Conservation (phyloP, 805 yeast species). For the Suhomyces pyralidae region DNA sequence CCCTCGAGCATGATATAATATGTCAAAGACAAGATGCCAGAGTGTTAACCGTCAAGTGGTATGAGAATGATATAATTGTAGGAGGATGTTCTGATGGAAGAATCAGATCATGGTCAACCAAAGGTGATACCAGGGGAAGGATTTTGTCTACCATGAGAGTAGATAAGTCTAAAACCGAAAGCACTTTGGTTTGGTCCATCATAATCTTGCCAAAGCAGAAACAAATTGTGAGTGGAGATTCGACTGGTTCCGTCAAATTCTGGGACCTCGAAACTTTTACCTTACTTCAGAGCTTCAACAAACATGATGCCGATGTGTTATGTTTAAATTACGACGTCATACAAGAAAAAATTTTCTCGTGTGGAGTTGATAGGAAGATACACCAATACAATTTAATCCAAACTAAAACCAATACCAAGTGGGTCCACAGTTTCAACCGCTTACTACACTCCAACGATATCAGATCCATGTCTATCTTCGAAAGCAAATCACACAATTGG, state of each 20-base stretch:
- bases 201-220: slow-evolving; percentile 55
- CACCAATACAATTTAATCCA: slow-evolving; percentile 59
- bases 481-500: slow-evolving; percentile 63
- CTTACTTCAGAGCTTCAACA: slow-evolving; percentile 72
- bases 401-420: slow-evolving; percentile 40
- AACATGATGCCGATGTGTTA: slow-evolving; percentile 89
- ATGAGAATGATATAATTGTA: slow-evolving; percentile 57
- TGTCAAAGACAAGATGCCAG: slow-evolving; percentile 83
- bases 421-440: slow-evolving; percentile 77
- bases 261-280: slow-evolving; percentile 86
- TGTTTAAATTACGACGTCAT: slow-evolving; percentile 59
- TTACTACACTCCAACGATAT: slow-evolving; percentile 85
- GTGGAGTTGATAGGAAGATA: slow-evolving; percentile 92
- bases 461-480: slow-evolving; percentile 69
- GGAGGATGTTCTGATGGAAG: slow-evolving; percentile 98
- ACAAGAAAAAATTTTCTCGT: slow-evolving; percentile 71
- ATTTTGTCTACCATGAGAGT: slow-evolving; percentile 85
- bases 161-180: slow-evolving; percentile 80
- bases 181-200: slow-evolving; percentile 90
- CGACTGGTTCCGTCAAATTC: slow-evolving; percentile 88
- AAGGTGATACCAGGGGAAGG: slow-evolving; percentile 54
- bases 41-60: slow-evolving; percentile 78
- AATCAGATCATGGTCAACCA: slow-evolving; percentile 73
- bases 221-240: slow-evolving; percentile 93
- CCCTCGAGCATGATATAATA: slow-evolving; percentile 68